Conservation (phyloP, 805 yeast genomes). For the Yamadazyma sp. region DNA sequence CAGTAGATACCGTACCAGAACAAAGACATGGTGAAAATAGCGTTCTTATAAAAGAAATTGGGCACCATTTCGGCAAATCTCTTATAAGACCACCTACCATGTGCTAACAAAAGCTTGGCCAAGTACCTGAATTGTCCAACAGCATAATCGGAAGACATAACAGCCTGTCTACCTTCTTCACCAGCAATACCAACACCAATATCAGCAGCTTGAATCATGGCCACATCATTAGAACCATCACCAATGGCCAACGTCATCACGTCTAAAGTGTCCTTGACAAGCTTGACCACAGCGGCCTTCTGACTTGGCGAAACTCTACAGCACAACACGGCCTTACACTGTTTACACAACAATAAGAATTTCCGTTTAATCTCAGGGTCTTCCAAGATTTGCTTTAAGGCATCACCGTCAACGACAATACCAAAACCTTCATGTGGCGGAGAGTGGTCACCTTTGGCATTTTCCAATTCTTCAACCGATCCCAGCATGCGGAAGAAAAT, state of each 20-base stretch:
- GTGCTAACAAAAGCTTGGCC: slow-evolving; percentile 65
- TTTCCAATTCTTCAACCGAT: slow-evolving; percentile 53
- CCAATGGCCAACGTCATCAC: slow-evolving; percentile 89
- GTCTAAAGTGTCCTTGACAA: slow-evolving; percentile 70
- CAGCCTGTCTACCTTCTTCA: slow-evolving; percentile 89
- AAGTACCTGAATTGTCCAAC: slow-evolving; percentile 78
- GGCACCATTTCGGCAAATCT: slow-evolving; percentile 84
- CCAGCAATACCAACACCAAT: slow-evolving; percentile 91
- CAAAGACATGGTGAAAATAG: slow-evolving; percentile 67
- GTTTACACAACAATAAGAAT: slow-evolving; percentile 71
- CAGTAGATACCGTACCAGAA: slow-evolving; percentile 80
- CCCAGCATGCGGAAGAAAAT: slow-evolving; percentile 61
- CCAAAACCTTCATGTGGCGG: slow-evolving; percentile 70
- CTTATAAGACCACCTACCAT: slow-evolving; percentile 86
- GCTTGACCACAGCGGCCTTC: slow-evolving; percentile 77
- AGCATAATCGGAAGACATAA: slow-evolving; percentile 85
- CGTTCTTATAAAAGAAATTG: slow-evolving; percentile 75
- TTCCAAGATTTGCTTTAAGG: slow-evolving; percentile 48
- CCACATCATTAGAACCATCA: slow-evolving; percentile 88
- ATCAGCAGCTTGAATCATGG: slow-evolving; percentile 87
- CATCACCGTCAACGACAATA: slow-evolving; percentile 79
- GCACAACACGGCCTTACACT: slow-evolving; percentile 78
- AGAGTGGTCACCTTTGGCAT: slow-evolving; percentile 55
- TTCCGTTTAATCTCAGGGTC: slow-evolving; percentile 48
- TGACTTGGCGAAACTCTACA: slow-evolving; percentile 89